These are phyloP conservation scores for Suhomyces faveliae DNA, from an alignment of 805 yeast species.

Conservation along the genomic window DNA sequence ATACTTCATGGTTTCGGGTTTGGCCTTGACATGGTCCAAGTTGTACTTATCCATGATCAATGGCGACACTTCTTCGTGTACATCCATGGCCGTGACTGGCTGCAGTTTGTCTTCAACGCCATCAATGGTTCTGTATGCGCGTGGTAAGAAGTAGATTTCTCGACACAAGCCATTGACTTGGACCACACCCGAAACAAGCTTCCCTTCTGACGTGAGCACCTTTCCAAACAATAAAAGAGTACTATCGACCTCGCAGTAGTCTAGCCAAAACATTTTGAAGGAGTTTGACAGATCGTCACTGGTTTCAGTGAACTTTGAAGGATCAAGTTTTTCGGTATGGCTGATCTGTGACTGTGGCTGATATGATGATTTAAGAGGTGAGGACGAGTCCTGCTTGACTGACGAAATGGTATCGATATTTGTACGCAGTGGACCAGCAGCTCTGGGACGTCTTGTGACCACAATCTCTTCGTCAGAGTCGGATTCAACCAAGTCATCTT, in stretches of 20 bases:
- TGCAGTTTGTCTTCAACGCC: conserved; percentile 39
- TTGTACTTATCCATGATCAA: conserved; percentile 63
- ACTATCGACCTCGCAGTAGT: conserved; percentile 75
- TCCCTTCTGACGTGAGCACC: conserved; percentile 56
- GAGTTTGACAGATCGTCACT: conserved; percentile 30
- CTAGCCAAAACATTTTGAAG: conserved; percentile 85
- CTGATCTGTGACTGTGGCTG: conserved; percentile 17
- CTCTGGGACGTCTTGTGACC: conserved; percentile 51
- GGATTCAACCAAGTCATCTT: conserved; percentile 19
- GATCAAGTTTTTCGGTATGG: conserved; percentile 36
- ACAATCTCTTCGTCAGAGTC: conserved; percentile 61
- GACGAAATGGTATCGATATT: conserved; percentile 42
- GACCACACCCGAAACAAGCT: conserved; percentile 70
- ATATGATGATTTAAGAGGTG: conserved; percentile 19
- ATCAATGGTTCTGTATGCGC: conserved; percentile 40
- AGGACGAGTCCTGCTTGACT: conserved; percentile 25
- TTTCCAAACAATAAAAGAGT: conserved; percentile 79
- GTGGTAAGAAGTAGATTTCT: conserved; percentile 77
- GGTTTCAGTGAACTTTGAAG: conserved; percentile 17
- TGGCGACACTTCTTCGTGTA: conserved; percentile 73
- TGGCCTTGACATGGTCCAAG: conserved; percentile 60
- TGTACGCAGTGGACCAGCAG: conserved; percentile 38
- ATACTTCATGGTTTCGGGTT: conserved; percentile 72
- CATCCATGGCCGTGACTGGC: conserved; percentile 56
- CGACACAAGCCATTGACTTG: conserved; percentile 69